These are phyloP conservation scores for Galeopsis tetrahit DNA, from an alignment of 257 asterid species.

Conservation along the genomic window DNA sequence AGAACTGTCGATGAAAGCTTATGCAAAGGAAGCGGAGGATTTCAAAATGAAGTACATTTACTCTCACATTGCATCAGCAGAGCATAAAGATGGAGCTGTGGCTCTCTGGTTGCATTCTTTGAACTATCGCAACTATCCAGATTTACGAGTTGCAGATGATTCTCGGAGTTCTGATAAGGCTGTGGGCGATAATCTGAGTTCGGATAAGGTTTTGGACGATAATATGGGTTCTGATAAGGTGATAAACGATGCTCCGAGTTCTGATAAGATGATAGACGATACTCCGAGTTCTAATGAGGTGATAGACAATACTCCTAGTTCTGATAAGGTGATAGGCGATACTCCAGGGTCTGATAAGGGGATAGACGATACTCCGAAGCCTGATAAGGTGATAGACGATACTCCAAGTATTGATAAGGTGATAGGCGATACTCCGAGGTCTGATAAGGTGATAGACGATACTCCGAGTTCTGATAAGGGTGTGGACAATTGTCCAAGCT, in stretches of 20 bases:
- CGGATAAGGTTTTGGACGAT: neutral
- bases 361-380: slow-evolving; percentile 13
- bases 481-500: slow-evolving; percentile 19
- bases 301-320: neutral
- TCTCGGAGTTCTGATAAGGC: slow-evolving; percentile 31
- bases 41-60: slow-evolving; percentile 82
- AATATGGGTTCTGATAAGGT: neutral
- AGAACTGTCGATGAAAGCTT: slow-evolving; percentile 81
- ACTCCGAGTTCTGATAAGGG: slow-evolving; percentile 30
- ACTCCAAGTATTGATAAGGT: slow-evolving; percentile 31
- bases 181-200: slow-evolving; percentile 7
- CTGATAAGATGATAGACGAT: neutral
- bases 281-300: neutral
- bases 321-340: slow-evolving; percentile 25
- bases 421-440: slow-evolving; percentile 16
- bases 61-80: slow-evolving; percentile 76
- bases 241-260: neutral
- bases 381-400: slow-evolving; percentile 34
- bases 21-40: slow-evolving; percentile 69
- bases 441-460: slow-evolving; percentile 34
- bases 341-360: slow-evolving; percentile 32
- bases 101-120: slow-evolving; percentile 88
- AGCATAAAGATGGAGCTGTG: slow-evolving; percentile 74
- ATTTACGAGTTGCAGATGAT: slow-evolving; percentile 43
- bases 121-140: slow-evolving; percentile 84